Evolutionary conservation across 129 eudicot genomes (phyloP).

Genomic region (Chrysanthemum lavandulifolium): DNA sequence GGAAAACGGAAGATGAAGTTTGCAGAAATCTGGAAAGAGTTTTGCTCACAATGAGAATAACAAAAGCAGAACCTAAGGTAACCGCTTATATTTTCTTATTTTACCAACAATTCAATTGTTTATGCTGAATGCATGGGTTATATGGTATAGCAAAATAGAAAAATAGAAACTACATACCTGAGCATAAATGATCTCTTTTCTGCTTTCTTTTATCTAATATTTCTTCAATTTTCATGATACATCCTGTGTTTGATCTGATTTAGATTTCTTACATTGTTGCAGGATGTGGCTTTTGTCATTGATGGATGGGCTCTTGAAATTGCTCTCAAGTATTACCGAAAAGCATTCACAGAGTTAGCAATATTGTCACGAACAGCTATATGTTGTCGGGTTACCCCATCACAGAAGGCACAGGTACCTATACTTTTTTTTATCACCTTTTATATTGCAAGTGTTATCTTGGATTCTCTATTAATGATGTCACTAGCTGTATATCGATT

Average conservation of each 20-base stretch:
- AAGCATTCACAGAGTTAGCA: conserved; percentile 90
- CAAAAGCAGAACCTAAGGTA: conserved; percentile 93
- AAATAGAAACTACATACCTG: neutral
- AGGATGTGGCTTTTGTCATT: conserved; percentile 97
- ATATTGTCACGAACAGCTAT: conserved; percentile 92
- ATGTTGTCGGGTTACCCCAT: conserved; percentile 98
- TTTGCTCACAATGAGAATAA: conserved; percentile 88
- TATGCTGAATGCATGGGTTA: neutral
- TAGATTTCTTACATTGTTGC: conserved; percentile 16
- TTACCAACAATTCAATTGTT: neutral
- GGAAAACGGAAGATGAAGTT: conserved; percentile 95
- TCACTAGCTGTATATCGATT: neutral
- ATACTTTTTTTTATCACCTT: conserved; percentile 11
- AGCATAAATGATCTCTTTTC: neutral
- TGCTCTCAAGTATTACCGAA: conserved; percentile 77
- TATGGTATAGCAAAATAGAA: neutral
- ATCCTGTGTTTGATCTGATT: conserved; percentile 1
- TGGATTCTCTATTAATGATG: neutral
- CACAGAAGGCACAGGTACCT: conserved; percentile 96
- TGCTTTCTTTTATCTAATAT: neutral
- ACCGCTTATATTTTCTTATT: neutral
- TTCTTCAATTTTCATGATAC: neutral
- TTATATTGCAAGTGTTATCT: neutral
- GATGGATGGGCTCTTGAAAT: conserved; percentile 99
- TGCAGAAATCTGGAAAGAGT: conserved; percentile 89